Conservation (phyloP, 208 protist genomes). For the Crithidia fasciculata region DNA sequence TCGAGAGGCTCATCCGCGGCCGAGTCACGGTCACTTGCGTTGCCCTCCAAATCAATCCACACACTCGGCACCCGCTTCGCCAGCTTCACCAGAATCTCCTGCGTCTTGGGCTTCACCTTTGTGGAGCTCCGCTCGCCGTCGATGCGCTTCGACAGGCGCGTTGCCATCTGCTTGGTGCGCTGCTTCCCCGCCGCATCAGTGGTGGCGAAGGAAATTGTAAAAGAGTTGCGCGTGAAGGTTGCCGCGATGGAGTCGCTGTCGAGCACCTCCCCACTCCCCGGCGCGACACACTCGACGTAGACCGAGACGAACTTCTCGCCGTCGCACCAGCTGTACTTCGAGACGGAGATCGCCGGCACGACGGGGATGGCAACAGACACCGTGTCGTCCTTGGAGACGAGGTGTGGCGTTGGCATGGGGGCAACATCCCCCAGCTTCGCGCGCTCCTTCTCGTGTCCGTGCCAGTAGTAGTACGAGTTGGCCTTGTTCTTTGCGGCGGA, state of each 20-base stretch:
- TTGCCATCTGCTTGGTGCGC: slow-evolving; percentile 41
- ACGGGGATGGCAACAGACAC: slow-evolving; percentile 8
- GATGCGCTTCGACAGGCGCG: slow-evolving; percentile 60
- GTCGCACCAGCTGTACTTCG: slow-evolving; percentile 83
- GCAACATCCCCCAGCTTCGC: slow-evolving; percentile 84
- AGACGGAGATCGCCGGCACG: slow-evolving; percentile 32
- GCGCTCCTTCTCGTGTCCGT: slow-evolving; percentile 85
- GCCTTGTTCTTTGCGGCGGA: slow-evolving; percentile 37
- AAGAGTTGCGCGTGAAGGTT: slow-evolving; percentile 35
- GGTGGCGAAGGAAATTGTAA: slow-evolving; percentile 45
- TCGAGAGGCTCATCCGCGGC: slow-evolving; percentile 16
- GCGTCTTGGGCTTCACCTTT: slow-evolving; percentile 56
- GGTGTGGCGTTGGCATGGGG: slow-evolving; percentile 66
- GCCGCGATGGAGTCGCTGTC: slow-evolving; percentile 43
- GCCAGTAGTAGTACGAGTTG: slow-evolving; percentile 91
- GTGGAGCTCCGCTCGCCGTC: slow-evolving; percentile 47
- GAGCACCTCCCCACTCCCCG: slow-evolving; percentile 43
- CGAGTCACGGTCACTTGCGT: slow-evolving; percentile 37
- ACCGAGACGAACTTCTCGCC: slow-evolving; percentile 66
- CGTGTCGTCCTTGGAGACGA: slow-evolving; percentile 56
- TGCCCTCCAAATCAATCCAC: slow-evolving; percentile 73
- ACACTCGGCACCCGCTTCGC: slow-evolving; percentile 51
- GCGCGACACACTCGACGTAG: slow-evolving; percentile 59
- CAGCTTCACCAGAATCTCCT: slow-evolving; percentile 66
- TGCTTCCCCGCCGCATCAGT: slow-evolving; percentile 25